These are phyloP conservation scores for Huntiella moniliformis DNA, from an alignment of 2,329 filamentous ascomycete species.

Conservation along the genomic window DNA sequence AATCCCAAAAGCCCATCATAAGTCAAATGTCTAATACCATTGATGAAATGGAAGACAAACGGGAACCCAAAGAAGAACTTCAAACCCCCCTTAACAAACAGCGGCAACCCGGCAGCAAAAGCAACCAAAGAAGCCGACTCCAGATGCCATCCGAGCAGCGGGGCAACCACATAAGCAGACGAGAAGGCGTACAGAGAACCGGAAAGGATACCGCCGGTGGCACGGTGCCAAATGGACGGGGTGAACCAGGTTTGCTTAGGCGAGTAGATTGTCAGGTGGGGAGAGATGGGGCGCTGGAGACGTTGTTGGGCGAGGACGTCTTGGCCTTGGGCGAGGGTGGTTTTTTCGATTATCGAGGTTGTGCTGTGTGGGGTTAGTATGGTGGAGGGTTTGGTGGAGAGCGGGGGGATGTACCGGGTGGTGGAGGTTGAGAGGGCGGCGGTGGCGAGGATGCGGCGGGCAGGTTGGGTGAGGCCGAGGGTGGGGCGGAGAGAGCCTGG, in stretches of 20 bases:
- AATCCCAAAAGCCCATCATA: slow-evolving; percentile 36
- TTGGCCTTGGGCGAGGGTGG: slow-evolving; percentile 34
- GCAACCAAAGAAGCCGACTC: slow-evolving; percentile 41
- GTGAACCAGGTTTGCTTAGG: slow-evolving; percentile 71
- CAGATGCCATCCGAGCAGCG: slow-evolving; percentile 47
- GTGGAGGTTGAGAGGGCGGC: slow-evolving; percentile 25
- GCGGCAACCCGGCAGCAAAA: slow-evolving; percentile 38
- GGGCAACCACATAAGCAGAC: slow-evolving; percentile 61
- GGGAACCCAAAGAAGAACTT: slow-evolving; percentile 40
- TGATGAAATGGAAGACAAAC: slow-evolving; percentile 38
- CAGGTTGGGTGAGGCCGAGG: slow-evolving; percentile 15
- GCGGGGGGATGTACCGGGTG: slow-evolving; percentile 23
- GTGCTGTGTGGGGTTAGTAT: slow-evolving; percentile 1
- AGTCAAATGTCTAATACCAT: slow-evolving; percentile 34
- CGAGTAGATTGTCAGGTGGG: slow-evolving; percentile 74
- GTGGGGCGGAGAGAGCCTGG: slow-evolving; percentile 10
- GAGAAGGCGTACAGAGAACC: slow-evolving; percentile 66
- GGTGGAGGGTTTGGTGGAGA: background rate
- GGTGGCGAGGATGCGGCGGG: slow-evolving; percentile 25
- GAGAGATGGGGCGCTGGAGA: slow-evolving; percentile 59
- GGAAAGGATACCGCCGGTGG: slow-evolving; percentile 59
- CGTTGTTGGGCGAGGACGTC: slow-evolving; percentile 67
- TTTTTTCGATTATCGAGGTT: slow-evolving; percentile 35
- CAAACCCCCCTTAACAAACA: slow-evolving; percentile 36
- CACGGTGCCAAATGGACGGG: slow-evolving; percentile 55